Base-by-base conservation (phyloP, 2,329 filamentous ascomycete genomes). In the Trichoderma aggressivum region DNA sequence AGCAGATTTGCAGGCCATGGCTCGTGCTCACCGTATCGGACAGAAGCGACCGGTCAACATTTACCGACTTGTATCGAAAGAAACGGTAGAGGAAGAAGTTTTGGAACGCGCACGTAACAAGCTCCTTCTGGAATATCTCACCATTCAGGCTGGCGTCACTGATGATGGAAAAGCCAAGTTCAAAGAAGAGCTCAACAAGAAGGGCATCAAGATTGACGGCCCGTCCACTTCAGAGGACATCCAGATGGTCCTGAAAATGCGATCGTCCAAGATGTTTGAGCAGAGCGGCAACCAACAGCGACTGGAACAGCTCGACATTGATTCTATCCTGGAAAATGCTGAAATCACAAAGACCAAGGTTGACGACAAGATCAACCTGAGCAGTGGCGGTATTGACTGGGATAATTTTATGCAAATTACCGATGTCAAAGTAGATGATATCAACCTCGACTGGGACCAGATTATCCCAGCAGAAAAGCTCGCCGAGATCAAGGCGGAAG, bases 211-310 rank as follows among this genome's bases (percentile, higher is more conserved):
- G 86, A 89, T 86, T 43, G 91, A 91, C 69, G 94, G 97, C 76
- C 94, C 95, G 8, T 95, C 91, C 72, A 97, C 94, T 3, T 93
- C 93, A 1, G 95, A 97, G 74, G 96, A 98, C 78, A 98, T 98
- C 75, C 97, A 96, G 73, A 92, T 93, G 80, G 97, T 99, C 72
- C 88, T 99, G 78, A 98, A 98, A 84, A 94, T 95, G 82, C 92
- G 96, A 75, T 97, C 96, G n/a, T 96, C 98, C 79, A 97, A 96
- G 82, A 97, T 99, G 91, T 99, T 99, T 76, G 95, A 98, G 81
- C 95, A 98, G 80, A 96, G 93, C 12, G 93, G 94, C 72, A 99
- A 99, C 79, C 96, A 99, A 81, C 92, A 95, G 82, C 96, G 97
- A 79, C 87, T 99, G 6, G 96, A 99, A 82, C 94, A 98, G 81